Percentiles rank a stretch among this genome's conserved stretches.
These are phyloP conservation scores for Aspergillus heteromorphus DNA, from an alignment of 495 filamentous ascomycete species.

Conservation along the genomic window DNA sequence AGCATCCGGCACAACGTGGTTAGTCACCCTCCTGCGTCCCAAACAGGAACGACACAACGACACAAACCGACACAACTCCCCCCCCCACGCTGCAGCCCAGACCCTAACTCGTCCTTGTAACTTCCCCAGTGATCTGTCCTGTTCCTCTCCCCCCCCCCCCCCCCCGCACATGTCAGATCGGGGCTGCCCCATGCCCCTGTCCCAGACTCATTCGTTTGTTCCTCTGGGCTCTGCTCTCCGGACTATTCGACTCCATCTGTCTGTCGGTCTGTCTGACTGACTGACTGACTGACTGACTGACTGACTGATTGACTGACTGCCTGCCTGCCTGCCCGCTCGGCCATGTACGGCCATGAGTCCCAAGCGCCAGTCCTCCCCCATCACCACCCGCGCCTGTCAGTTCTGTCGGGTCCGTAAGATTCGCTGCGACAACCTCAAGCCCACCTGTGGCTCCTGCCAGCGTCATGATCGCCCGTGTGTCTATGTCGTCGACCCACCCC, in stretches of 20 bases:
- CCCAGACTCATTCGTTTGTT: too few relatives aligned
- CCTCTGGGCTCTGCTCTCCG: neutral
- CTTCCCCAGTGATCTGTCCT: too few relatives aligned
- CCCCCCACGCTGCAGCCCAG: neutral
- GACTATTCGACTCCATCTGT: too few relatives aligned
- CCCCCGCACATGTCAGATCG: neutral
- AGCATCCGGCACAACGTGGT: neutral
- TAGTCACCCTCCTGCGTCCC: neutral
- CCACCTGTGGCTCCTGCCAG: conserved; percentile 3
- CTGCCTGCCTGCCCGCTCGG: neutral
- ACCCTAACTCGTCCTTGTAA: neutral
- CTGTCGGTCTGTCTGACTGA: too few relatives aligned
- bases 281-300: too few relatives aligned
- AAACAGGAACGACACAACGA: neutral
- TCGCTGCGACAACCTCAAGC: conserved; percentile 7
- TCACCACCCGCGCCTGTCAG: neutral
- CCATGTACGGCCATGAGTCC: neutral
- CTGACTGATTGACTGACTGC: too few relatives aligned
- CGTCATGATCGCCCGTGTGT: conserved; percentile 5
- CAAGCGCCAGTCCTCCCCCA: neutral
- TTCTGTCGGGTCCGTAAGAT: conserved; percentile 8
- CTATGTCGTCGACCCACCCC: conserved; percentile 4
- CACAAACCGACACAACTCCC: neutral
- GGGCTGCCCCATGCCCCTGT: neutral
- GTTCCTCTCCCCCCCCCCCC: too few relatives aligned